These are phyloP conservation scores for Omphalotus olearius DNA, from an alignment of 1,284 basidiomycete species.

Conservation along the genomic window DNA sequence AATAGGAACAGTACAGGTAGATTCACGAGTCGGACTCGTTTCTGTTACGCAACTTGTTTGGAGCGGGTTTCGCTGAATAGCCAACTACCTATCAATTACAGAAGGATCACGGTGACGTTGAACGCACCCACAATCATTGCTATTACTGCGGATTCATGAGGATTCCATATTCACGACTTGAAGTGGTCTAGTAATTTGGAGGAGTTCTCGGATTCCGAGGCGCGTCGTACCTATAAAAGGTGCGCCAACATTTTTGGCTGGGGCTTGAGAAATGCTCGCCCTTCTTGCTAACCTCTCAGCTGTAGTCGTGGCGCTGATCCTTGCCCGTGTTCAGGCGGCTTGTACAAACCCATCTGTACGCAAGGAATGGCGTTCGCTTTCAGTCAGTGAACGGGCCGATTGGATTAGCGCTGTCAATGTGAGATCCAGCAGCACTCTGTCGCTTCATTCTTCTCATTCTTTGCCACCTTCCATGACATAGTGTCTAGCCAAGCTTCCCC, in stretches of 20 bases:
- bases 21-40: too few relatives aligned
- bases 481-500: conserved; percentile 30
- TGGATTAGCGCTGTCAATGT: conserved; percentile 24
- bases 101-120: too few relatives aligned
- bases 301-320: not conserved
- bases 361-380: conserved; percentile 24
- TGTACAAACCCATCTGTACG: conserved; percentile 21
- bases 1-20: too few relatives aligned
- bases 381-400: conserved; percentile 15
- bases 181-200: not conserved
- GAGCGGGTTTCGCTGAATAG: too few relatives aligned
- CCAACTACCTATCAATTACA: too few relatives aligned
- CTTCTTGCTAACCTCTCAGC: not conserved
- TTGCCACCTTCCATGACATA: conserved; percentile 11
- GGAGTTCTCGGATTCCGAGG: too few relatives aligned
- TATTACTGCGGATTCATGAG: too few relatives aligned
- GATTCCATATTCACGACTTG: too few relatives aligned
- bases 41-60: too few relatives aligned
- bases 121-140: too few relatives aligned
- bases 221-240: too few relatives aligned
- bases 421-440: not conserved
- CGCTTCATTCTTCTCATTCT: not conserved
- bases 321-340: not conserved
- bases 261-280: not conserved
- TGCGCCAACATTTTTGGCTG: too few relatives aligned